These are phyloP conservation scores for Boletus subparvulus DNA, from an alignment of 768 basidiomycete genomes.

Conservation along the genomic window DNA sequence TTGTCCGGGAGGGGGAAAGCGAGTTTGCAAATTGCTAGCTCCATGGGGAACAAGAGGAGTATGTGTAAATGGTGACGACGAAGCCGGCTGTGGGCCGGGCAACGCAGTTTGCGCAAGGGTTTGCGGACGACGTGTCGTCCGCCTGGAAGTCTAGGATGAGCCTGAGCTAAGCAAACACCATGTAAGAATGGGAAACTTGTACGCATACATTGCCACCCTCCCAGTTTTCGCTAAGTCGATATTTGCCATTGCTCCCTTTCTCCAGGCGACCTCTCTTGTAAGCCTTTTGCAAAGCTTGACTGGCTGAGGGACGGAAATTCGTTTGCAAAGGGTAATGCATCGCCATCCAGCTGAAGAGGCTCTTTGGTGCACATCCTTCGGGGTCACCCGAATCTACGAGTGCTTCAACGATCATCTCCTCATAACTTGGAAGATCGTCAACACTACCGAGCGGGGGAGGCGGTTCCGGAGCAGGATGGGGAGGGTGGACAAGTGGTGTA, in stretches of 20 bases:
- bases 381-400: slow-evolving; percentile 62
- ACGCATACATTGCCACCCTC: slow-evolving; percentile 74
- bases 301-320: slow-evolving; percentile 89
- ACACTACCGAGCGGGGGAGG: slow-evolving; percentile 22
- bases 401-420: slow-evolving; percentile 89
- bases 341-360: slow-evolving; percentile 82
- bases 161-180: slow-evolving; percentile 7
- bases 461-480: slow-evolving; percentile 32
- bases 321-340: slow-evolving; percentile 76
- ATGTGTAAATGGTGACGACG: slow-evolving; percentile 60
- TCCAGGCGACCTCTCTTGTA: slow-evolving; percentile 78
- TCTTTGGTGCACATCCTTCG: slow-evolving; percentile 82
- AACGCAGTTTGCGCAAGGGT: slow-evolving; percentile 35
- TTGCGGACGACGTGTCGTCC: slow-evolving; percentile 81
- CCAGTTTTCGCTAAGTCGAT: slow-evolving; percentile 74
- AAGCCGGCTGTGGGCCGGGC: slow-evolving; percentile 27
- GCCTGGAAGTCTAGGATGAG: slow-evolving; percentile 59
- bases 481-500: slow-evolving; percentile 34
- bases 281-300: slow-evolving; percentile 86
- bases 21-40: slow-evolving; percentile 34
- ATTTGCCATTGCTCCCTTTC: slow-evolving; percentile 71
- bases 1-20: slow-evolving; percentile 33
- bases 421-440: slow-evolving; percentile 80
- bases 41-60: slow-evolving; percentile 42
- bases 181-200: not conserved